Evolutionary conservation across 2,329 filamentous ascomycete genomes (phyloP).

Genomic region (Aspergillus alliaceus): DNA sequence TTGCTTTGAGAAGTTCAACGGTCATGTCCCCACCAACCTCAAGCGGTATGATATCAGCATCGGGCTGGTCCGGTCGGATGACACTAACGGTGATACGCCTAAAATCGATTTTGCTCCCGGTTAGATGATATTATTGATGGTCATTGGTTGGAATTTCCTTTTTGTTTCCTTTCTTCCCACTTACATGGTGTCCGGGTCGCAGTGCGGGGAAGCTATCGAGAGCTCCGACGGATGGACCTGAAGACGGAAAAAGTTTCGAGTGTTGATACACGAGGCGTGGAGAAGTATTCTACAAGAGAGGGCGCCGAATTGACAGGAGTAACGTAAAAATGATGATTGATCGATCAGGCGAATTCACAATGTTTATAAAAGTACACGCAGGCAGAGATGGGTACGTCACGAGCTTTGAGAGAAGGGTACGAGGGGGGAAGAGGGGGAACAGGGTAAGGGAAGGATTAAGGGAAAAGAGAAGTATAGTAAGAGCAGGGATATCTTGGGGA

Average conservation of each 20-base stretch:
- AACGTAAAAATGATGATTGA: background rate
- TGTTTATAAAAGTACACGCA: background rate
- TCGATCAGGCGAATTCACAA: background rate
- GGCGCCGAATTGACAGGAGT: background rate
- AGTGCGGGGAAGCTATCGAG: constrained; percentile 20
- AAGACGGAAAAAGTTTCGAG: background rate
- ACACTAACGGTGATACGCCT: constrained; percentile 90
- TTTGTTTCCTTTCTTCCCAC: constrained; percentile 2
- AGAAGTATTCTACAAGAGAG: background rate
- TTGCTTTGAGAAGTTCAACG: constrained; percentile 79
- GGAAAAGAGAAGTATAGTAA: background rate
- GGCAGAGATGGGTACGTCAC: background rate
- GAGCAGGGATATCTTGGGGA: background rate
- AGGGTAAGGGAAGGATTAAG: background rate
- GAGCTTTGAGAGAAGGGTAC: background rate
- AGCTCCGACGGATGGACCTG: background rate
- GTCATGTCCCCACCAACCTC: constrained; percentile 83
- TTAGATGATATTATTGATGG: background rate
- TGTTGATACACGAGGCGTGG: background rate
- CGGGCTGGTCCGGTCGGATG: constrained; percentile 68
- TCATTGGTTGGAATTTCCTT: background rate
- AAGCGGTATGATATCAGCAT: constrained; percentile 75
- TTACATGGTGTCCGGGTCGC: constrained; percentile 19
- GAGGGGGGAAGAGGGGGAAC: background rate
- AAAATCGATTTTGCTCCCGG: background rate